A percentile compares a stretch with the other conserved stretches of the same genome.
Evolutionary conservation across 495 filamentous ascomycete species (phyloP).

Genomic region (Penicillium macrosclerotiorum): DNA sequence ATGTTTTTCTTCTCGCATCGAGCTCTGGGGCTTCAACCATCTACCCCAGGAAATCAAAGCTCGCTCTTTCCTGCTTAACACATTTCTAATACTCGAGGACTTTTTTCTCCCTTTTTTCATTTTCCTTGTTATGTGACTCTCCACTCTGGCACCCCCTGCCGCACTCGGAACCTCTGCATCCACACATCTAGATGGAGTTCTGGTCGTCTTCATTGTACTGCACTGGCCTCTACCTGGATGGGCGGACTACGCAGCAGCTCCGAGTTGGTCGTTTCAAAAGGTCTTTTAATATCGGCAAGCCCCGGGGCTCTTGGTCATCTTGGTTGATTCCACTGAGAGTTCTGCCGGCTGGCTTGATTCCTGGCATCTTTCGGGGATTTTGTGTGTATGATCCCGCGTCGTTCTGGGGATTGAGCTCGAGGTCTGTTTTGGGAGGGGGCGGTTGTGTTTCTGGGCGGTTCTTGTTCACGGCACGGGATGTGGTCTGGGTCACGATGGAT

Average conservation of each 20-base stretch:
- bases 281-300: too few relatives aligned
- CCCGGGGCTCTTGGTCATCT: constrained; percentile 31
- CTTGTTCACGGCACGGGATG: too few relatives aligned
- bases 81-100: constrained; percentile 1
- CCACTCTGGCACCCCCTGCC: background rate
- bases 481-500: too few relatives aligned
- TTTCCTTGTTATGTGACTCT: constrained; percentile 1
- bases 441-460: background rate
- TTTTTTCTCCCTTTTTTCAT: constrained; percentile 1
- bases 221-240: constrained; percentile 19
- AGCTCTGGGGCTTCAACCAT: constrained; percentile 13
- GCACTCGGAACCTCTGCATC: background rate
- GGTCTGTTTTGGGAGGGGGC: background rate
- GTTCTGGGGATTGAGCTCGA: too few relatives aligned
- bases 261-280: too few relatives aligned
- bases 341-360: constrained; percentile 4
- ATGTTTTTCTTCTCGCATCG: constrained; percentile 5
- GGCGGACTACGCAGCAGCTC: too few relatives aligned
- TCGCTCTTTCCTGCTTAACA: constrained; percentile 5
- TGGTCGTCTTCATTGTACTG: constrained; percentile 39
- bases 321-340: constrained; percentile 36
- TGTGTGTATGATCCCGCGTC: background rate
- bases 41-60: background rate
- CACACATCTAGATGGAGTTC: constrained; percentile 1
- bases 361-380: background rate